Evolutionary conservation across 1,284 basidiomycete species (phyloP).

Genomic region (Agroathelia rolfsii): DNA sequence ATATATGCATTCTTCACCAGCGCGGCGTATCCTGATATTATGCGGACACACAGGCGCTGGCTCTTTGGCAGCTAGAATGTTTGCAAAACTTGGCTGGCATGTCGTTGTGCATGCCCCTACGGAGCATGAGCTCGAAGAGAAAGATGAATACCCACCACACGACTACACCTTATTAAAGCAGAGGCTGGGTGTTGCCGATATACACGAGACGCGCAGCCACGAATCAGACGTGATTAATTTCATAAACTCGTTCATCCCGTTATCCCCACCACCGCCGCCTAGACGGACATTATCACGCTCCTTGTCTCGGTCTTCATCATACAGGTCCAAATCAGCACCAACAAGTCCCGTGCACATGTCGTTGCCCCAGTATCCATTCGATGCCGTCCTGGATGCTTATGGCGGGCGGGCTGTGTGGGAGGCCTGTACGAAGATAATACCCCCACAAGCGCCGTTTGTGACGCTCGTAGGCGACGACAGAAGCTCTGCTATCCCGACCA

Average conservation of each 20-base stretch:
- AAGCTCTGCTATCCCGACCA: conserved; percentile 50
- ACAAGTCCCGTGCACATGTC: conserved; percentile 31
- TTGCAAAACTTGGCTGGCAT: conserved; percentile 51
- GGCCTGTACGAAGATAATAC: conserved; percentile 29
- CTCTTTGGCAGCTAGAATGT: conserved; percentile 67
- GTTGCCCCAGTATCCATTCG: conserved; percentile 52
- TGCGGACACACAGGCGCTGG: conserved; percentile 71
- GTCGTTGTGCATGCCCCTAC: conserved; percentile 61
- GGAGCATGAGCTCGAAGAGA: conserved; percentile 21
- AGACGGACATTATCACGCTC: conserved; percentile 24
- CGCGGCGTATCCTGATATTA: conserved; percentile 51
- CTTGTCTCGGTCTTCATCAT: conserved; percentile 17
- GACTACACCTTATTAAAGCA: conserved; percentile 15
- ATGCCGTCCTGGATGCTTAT: conserved; percentile 72
- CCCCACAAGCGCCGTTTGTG: conserved; percentile 48
- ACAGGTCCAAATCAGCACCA: conserved; percentile 21
- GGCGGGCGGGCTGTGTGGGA: conserved; percentile 73
- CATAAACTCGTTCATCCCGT: conserved; percentile 19
- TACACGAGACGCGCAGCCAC: conserved; percentile 17
- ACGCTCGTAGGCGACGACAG: conserved; percentile 65
- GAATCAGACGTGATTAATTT: conserved; percentile 11
- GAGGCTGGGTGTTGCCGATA: conserved; percentile 20
- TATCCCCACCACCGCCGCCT: conserved; percentile 21
- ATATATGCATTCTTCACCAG: conserved; percentile 5
- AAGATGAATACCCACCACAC: too few species aligned